Evolutionary conservation across 768 basidiomycete genomes (phyloP), one percentile per base, ranked within the genome.

Genomic region (Calocybe gangraenosa): DNA sequence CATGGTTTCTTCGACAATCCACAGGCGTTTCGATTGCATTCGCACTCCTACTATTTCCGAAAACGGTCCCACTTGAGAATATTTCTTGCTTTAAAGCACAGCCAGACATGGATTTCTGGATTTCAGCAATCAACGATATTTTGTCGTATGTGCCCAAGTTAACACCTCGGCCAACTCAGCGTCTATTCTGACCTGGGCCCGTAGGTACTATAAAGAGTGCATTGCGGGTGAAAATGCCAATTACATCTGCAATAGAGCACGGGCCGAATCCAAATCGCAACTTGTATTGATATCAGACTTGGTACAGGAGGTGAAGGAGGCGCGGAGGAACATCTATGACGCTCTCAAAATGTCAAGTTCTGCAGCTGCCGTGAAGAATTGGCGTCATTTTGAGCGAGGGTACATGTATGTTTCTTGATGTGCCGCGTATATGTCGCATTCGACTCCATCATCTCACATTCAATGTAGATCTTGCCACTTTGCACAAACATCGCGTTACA

Each of bases 61-160:
- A 40, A 23, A 13, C 46, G 7, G 33, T 28, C 2, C 39, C 38
- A 6, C 22, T 45, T 2, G 30, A 48, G 5, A 38, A 28, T 10
- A 28, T 25, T 2, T 3, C 19, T 17, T 48, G 47, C 37, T 34
- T 40, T 14, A 52, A 46, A 14, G 51, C 46, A 0, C 17, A 53
- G 9, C 42, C 48, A 5, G 52, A 53, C 13, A 58, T 58, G 41
- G 43, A 45, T n/a, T 49, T 44, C n/a, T 54, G 47, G 46, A 41
- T 51, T 1, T 39, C 40, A 4, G 30, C 41, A 11, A 30, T 34
- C 9, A 57, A 57, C 32, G 54, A 58, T 17, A 7, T 23, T 6
- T 21, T 40, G 3, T 40, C 38, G 38, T 40, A 13, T 4, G 38
- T 20, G 10, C 11, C 25, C 25, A n/a, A n/a, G n/a, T 6, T 6